phyloP scores from a whole-genome alignment of 768 basidiomycete species.

The Neoboletus brunneissimus region DNA sequence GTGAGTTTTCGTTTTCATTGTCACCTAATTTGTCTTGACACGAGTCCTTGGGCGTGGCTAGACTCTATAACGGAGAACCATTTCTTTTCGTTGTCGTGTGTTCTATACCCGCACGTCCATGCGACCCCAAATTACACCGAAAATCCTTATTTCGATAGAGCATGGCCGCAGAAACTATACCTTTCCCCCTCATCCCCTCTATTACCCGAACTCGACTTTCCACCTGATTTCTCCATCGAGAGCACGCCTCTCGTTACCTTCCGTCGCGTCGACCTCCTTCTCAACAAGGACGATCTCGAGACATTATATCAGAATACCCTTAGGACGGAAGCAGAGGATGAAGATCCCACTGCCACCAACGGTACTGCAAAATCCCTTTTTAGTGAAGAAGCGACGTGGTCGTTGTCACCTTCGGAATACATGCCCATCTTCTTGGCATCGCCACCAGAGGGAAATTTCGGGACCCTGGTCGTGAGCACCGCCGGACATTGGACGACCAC shows the following conservation, averaged over 20 bases:
- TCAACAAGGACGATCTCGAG: conserved; percentile 46
- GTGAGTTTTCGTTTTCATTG: conserved; percentile 34
- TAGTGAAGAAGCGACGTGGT: conserved; percentile 55
- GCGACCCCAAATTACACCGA: conserved; percentile 61
- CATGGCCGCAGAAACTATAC: conserved; percentile 63
- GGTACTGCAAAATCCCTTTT: conserved; percentile 42
- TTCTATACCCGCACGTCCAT: conserved; percentile 62
- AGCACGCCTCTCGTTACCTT: conserved; percentile 63
- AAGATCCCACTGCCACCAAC: conserved; percentile 17
- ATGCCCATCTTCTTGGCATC: conserved; percentile 45
- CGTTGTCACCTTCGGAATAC: conserved; percentile 51
- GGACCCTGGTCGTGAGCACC: conserved; percentile 60
- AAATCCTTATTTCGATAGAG: conserved; percentile 56
- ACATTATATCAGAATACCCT: conserved; percentile 38
- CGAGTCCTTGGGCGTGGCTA: conserved; percentile 18
- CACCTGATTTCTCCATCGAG: conserved; percentile 51
- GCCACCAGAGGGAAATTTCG: conserved; percentile 51
- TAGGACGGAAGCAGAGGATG: conserved; percentile 13
- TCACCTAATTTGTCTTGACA: neutral
- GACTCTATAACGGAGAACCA: conserved; percentile 73
- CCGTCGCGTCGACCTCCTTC: conserved; percentile 60
- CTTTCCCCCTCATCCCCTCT: conserved; percentile 51
- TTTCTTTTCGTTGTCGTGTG: conserved; percentile 70
- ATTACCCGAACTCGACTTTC: conserved; percentile 38
- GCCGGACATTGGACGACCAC: conserved; percentile 70